A percentile compares a stretch with the other conserved stretches of the same genome.
These are phyloP conservation scores for Arthrinium puccinioides DNA, from an alignment of 2,329 filamentous ascomycete genomes.

Conservation along the genomic window DNA sequence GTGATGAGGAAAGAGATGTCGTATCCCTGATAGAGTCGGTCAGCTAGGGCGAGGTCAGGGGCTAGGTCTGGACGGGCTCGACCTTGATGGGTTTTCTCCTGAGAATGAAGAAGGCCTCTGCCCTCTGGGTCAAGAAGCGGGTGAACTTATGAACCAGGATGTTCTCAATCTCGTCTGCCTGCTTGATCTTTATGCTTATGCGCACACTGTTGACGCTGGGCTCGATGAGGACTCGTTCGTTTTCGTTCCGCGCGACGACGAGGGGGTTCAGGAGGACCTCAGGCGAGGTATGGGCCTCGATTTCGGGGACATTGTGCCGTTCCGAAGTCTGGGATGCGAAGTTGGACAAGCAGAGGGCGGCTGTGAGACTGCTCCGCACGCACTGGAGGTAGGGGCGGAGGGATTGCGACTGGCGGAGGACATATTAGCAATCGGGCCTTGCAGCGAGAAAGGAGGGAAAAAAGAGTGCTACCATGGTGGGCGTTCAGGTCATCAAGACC, in stretches of 20 bases:
- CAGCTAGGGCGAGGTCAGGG: not conserved
- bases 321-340: conserved; percentile 96
- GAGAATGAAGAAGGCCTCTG: conserved; percentile 95
- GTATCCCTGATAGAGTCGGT: conserved; percentile 61
- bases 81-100: conserved; percentile 93
- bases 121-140: conserved; percentile 89
- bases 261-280: conserved; percentile 91
- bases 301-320: conserved; percentile 95
- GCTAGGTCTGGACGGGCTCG: conserved; percentile 14
- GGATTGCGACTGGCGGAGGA: conserved; percentile 72
- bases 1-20: conserved; percentile 98
- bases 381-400: conserved; percentile 93
- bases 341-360: conserved; percentile 88
- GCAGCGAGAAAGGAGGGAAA: too few species aligned
- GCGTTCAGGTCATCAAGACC: conserved; percentile 2
- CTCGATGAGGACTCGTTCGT: conserved; percentile 93
- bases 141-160: conserved; percentile 99
- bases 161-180: conserved; percentile 97
- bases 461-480: conserved; percentile 1
- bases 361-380: conserved; percentile 88
- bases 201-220: conserved; percentile 95
- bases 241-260: conserved; percentile 88
- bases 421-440: too few species aligned
- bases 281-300: conserved; percentile 87
- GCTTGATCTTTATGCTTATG: conserved; percentile 98